Base-by-base conservation (phyloP, 139 green algal genomes). In the Prasinococcaceae sp. region DNA sequence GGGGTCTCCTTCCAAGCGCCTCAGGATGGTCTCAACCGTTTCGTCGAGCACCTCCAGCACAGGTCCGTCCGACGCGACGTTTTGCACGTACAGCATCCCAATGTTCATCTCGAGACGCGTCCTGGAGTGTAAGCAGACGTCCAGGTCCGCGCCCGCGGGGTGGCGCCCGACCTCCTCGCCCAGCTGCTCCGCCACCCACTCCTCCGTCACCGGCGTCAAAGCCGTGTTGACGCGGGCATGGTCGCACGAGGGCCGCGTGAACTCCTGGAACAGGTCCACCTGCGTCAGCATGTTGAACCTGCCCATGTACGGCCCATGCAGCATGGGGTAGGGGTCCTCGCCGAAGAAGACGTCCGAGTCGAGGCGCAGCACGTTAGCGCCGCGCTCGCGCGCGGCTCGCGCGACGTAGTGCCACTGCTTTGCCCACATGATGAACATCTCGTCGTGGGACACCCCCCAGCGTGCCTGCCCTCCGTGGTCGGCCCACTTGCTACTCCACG, bases 361-460 rank as follows among this genome's bases (percentile, higher is more conserved):
- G 2, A 55, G 25, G n/a, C 47, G 25, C 47, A 55, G 41, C 25
- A 55, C 47, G 20, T 14, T 4, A 2, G 25, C 24, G 2, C 3
- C 3, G 2, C 2, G 2, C 4, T 55, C 47, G 19, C 41, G n/a
- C 2, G 47, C 47, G 2, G 17, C n/a, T n/a, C n/a, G n/a, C 28
- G 19, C 17, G 20, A 55, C 47, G 2, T 35, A 47, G 19, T 20
- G n/a, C 47, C 47, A 55, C 4, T 55, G 47, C 20, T 55, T 24
- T n/a, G 27, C 27, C 47, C 47, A 55, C 17, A 55, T 24, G 17
- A 55, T 20, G 27, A 55, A 55, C 47, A 55, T 55, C 17, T 55
- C 47, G 47, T 27, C 47, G 16, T n/a, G 24, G 41, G 41, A 26
- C 4, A 55, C 41, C 16, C 20, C 20, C 47, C 47, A 55, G n/a